Evolutionary conservation across 345 rosid species (phyloP), one percentile per base, ranked within the genome.

Genomic region (Populus tremula): DNA sequence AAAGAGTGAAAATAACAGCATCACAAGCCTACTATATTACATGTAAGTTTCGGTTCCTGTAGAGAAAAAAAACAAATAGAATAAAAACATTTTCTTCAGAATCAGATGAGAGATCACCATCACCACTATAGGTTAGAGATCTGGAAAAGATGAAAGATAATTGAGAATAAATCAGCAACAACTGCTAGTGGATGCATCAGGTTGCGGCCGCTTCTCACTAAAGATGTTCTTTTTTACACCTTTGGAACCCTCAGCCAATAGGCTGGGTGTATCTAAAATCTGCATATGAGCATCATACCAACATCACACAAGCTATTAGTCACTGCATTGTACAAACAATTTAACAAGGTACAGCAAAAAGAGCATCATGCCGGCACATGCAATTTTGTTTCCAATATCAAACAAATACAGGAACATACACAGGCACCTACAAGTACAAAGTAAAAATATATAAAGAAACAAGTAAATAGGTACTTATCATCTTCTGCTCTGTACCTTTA

Each of bases 201-300:
- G 47, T 70, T 87, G 86, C 0, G 89, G 84, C 21, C 94, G 94
- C 77, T 88, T 88, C 83, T 92, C 87, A 82, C 88, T 89, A 81
- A 94, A 92, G 73, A 94, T 94, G 88, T 92, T 92, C 87, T 88
- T 94, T 79, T 90, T 92, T 81, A 87, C 84, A 43, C 96, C 92
- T 21, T 87, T 85, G 0, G 96, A 89, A 12, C 93, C 96, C 83
- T 91, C 95, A 1, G 93, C 91, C 73, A 88, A 70, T 27, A 94
- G 92, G 75, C 93, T 91, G 2, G 97, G 97, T 1, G 98, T 88
- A 68, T 94, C 98, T 85, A 92, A 85, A n/a, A 94, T 91, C 98
- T 94, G 87, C 86, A 80, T 11, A 41, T 20, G n/a, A 8, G 23
- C 6, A 25, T 12, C 17, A 47, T 31, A n/a, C 29, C 72, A 66